Base-by-base conservation (phyloP, 2,329 filamentous ascomycete species). In the Aspergillus vadensis region DNA sequence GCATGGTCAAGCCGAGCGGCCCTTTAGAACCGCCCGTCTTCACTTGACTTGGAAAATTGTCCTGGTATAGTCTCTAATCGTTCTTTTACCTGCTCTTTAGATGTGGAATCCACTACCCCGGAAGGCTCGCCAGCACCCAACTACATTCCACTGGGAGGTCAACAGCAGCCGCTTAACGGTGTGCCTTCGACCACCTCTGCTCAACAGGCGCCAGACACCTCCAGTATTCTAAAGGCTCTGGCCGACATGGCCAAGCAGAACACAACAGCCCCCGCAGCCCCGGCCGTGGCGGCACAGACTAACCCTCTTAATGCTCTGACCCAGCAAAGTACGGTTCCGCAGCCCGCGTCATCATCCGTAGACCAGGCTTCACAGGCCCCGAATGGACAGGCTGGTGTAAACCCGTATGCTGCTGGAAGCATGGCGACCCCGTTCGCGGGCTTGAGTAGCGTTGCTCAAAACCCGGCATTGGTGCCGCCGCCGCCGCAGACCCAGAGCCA, bases 171-270 rank as follows among this genome's bases (percentile, higher is more conserved):
- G 39, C 60, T 69, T 44, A 70, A 67, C 60, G 63, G 69, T 43
- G 63, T 66, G 53, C 63, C 68, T 27, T 56, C 67, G 48, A 58
- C 65, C 51, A 55, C 62, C 12, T 55, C 69, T 39, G 63, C 70
- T 63, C 70, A 69, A 54, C 68, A 77, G 61, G 74, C 82, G 59
- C 82, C 81, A 63, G 88, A 85, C 67, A 85, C 83, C 36, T 83
- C 83, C 43, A 83, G 87, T 66, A 92, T 95, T 68, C 82, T 93
- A 77, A 90, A 91, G 74, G 89, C 89, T 48, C 83, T 95, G 64
- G 90, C 91, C 65, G 91, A 91, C 71, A 90, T 95, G 78, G 90
- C 90, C 41, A 89, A 90, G 65, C 89, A 91, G 75, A 92, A 88
- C 74, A 85, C 85, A 62, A 77, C 82, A 39, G 77, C 81, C 50